Base-by-base conservation (phyloP, 768 basidiomycete genomes). In the Leccinum arenicola region DNA sequence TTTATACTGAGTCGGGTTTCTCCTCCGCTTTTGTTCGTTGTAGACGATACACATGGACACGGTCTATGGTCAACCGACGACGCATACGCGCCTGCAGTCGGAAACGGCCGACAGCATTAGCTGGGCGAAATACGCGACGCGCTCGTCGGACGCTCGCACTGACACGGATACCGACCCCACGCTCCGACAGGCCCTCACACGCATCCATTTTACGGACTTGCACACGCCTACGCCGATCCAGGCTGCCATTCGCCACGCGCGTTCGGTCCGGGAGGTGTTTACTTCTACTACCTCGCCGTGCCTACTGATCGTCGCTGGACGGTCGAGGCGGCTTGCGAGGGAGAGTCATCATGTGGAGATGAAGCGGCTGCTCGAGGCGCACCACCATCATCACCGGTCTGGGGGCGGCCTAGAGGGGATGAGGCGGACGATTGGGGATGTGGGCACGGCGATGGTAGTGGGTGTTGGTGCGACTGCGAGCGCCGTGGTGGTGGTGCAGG, bases 381-480 rank as follows among this genome's bases (percentile, higher is more conserved):
- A 52, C 47, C 59, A 48, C 7, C 48, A 56, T 55, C 40, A 43
- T 19, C 40, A 43, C 19, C 40, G 40, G 40, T 43, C 40, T 12
- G 50, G 33, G 0, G 50, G 40, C 0, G 60, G 59, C 0, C 6
- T 53, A 5, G 72, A 71, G 31, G 61, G 59, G 15, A 83, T 94
- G 63, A 80, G 82, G 67, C 87, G 87, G 80, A 93, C 93, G 15
- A 80, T 96, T 40, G 95, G 95, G 7, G 93, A 95, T 71, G 87
- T 93, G 12, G 91, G 87, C 3, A 82, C 87, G n/a, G 86, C 88
- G 33, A 83, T 95, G 73, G 83, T 93, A 4, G 78, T 88, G 2
- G 78, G 83, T 3, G 83, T 84, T 3, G 76, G 77, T 49, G 77
- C 80, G 56, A 66, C 63, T 23, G 87, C 83, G 19, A 66, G 91